These are phyloP conservation scores for Penicillium palitans DNA, from an alignment of 2,329 filamentous ascomycete genomes.

Conservation along the genomic window DNA sequence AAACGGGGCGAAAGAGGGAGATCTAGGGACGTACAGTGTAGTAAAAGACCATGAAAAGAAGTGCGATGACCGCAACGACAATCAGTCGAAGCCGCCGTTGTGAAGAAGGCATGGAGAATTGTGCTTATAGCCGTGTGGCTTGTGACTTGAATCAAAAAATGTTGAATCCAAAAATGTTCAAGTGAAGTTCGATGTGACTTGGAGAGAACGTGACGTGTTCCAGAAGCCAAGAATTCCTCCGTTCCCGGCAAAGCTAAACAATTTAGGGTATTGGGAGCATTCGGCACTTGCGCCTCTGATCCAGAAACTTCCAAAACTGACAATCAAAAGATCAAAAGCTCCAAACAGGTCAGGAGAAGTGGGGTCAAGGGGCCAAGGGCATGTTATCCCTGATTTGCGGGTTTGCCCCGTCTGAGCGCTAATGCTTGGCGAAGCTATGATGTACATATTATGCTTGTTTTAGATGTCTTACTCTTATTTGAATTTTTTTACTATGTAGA, in stretches of 20 bases:
- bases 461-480: neutral
- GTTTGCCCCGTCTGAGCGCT: constrained; percentile 4
- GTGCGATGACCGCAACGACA: constrained; percentile 62
- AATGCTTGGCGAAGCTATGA: constrained; percentile 10
- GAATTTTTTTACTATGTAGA: neutral
- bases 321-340: neutral
- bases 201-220: constrained; percentile 4
- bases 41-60: constrained; percentile 69
- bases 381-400: constrained; percentile 13
- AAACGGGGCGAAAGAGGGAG: neutral
- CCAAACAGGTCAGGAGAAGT: constrained; percentile 14
- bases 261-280: neutral
- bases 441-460: constrained; percentile 1
- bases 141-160: neutral
- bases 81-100: constrained; percentile 69
- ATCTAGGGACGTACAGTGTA: constrained; percentile 58
- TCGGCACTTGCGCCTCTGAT: neutral
- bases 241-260: neutral
- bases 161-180: neutral
- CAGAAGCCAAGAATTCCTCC: constrained; percentile 3
- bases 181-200: neutral
- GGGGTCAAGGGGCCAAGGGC: constrained; percentile 6
- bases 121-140: neutral
- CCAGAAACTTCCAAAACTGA: neutral
- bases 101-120: constrained; percentile 65